Percentiles rank a stretch among this genome's conserved stretches.
Evolutionary conservation across 2,329 filamentous ascomycete species (phyloP).

Genomic region (Tolypocladium nubicola): DNA sequence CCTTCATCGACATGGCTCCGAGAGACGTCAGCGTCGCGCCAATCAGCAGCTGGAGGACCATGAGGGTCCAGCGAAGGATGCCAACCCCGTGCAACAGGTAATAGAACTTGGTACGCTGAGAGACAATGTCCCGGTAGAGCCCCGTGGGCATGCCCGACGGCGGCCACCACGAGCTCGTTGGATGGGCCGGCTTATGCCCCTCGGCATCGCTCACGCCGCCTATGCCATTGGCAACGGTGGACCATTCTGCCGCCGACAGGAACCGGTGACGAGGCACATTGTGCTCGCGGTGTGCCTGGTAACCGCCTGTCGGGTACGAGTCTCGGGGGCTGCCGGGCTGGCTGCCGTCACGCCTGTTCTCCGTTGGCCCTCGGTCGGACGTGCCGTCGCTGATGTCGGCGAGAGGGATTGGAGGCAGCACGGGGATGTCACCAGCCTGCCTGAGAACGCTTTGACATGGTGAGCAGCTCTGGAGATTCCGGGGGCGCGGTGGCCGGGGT

Average conservation of each 20-base stretch:
- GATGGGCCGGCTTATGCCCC: slow-evolving; percentile 28
- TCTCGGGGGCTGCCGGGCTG: not conserved
- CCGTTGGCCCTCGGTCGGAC: not conserved
- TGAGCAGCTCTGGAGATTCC: not conserved
- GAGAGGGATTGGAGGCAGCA: slow-evolving; percentile 5
- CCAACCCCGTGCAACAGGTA: slow-evolving; percentile 33
- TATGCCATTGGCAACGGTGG: slow-evolving; percentile 33
- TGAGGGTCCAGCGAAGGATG: slow-evolving; percentile 31
- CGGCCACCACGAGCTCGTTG: slow-evolving; percentile 32
- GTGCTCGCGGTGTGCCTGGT: slow-evolving; percentile 6
- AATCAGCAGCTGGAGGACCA: slow-evolving; percentile 38
- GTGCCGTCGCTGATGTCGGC: not conserved
- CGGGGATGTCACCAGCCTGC: slow-evolving; percentile 3
- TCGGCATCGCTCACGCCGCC: slow-evolving; percentile 37
- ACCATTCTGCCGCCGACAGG: slow-evolving; percentile 33
- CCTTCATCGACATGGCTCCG: slow-evolving; percentile 26
- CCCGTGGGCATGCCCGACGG: slow-evolving; percentile 35
- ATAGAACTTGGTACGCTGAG: slow-evolving; percentile 31
- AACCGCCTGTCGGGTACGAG: not conserved
- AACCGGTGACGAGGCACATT: slow-evolving; percentile 22
- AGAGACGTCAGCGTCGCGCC: slow-evolving; percentile 39
- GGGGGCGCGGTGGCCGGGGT: not conserved
- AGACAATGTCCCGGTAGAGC: slow-evolving; percentile 37
- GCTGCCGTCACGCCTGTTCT: not conserved
- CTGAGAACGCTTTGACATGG: slow-evolving; percentile 7